Evolutionary conservation across 1,284 basidiomycete genomes (phyloP).

Genomic region (Rhodotorula glutinis): DNA sequence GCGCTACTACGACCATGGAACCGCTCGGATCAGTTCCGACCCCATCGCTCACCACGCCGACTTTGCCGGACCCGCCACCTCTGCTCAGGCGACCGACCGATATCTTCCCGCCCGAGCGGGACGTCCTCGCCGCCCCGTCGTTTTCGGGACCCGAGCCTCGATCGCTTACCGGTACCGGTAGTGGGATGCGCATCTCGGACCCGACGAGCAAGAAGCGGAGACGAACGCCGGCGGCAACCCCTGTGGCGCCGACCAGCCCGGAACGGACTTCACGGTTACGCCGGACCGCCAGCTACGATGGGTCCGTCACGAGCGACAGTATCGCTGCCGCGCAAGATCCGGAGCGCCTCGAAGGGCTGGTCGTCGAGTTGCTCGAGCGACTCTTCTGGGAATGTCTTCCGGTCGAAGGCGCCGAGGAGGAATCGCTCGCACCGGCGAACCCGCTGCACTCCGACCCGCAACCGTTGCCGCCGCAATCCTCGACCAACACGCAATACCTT

Average conservation of each 20-base stretch:
- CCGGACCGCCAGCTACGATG: constrained; percentile 3
- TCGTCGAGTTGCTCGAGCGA: constrained; percentile 32
- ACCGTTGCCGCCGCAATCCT: constrained; percentile 26
- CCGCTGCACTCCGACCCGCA: constrained; percentile 22
- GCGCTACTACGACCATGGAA: neutral
- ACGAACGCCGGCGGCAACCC: neutral
- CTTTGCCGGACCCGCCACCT: constrained; percentile 19
- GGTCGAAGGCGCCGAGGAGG: neutral
- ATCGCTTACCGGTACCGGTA: constrained; percentile 29
- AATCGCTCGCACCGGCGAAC: constrained; percentile 4
- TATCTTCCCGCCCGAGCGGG: constrained; percentile 28
- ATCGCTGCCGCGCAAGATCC: constrained; percentile 7
- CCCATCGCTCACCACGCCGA: neutral
- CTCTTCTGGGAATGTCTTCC: constrained; percentile 33
- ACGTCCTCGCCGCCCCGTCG: constrained; percentile 30
- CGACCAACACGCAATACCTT: constrained; percentile 33
- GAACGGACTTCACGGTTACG: constrained; percentile 1
- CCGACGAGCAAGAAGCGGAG: constrained; percentile 14
- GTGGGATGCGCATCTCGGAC: constrained; percentile 30
- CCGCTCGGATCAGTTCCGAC: constrained; percentile 1
- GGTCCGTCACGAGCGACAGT: constrained; percentile 2
- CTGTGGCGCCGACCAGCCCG: constrained; percentile 3
- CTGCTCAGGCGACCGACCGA: constrained; percentile 23
- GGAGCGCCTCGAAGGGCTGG: constrained; percentile 17
- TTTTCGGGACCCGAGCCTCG: constrained; percentile 29